Percentiles rank a stretch among this genome's conserved stretches.
Conservation (phyloP, 306 rosid genomes). For the Spatholobus suberectus region DNA sequence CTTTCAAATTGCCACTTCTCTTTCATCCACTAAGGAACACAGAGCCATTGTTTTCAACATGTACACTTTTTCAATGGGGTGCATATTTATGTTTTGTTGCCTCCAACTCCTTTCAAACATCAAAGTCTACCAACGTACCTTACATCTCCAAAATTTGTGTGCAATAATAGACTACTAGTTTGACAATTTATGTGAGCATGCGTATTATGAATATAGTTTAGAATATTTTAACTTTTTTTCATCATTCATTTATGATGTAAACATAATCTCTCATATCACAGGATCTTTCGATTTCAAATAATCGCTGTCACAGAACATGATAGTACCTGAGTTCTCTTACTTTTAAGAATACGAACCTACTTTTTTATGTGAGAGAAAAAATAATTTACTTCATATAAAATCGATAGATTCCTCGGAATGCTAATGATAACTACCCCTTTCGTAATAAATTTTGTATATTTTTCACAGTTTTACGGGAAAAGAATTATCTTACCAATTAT, state of each 20-base stretch:
- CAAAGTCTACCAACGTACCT: slow-evolving; percentile 41
- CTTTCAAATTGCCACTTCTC: slow-evolving; percentile 38
- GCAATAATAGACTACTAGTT: slow-evolving; percentile 13
- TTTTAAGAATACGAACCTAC: neutral
- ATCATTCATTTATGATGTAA: slow-evolving; percentile 7
- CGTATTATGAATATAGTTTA: neutral
- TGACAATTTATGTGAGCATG: slow-evolving; percentile 18
- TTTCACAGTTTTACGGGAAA: neutral
- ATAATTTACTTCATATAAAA: neutral
- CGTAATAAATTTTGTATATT: neutral
- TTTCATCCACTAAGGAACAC: slow-evolving; percentile 45
- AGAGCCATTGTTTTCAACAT: slow-evolving; percentile 40
- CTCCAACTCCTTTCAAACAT: slow-evolving; percentile 38
- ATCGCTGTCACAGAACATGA: neutral
- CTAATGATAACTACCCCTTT: neutral
- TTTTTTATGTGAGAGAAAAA: neutral
- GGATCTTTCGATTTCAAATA: neutral
- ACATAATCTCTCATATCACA: neutral
- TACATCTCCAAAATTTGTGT: slow-evolving; percentile 10
- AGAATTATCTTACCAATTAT: neutral
- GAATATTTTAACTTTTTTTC: neutral
- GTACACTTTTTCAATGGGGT: slow-evolving; percentile 42
- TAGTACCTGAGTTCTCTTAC: neutral
- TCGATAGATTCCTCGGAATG: neutral
- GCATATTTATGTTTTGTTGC: slow-evolving; percentile 39